A percentile compares a stretch with the other conserved stretches of the same genome.
Conservation (phyloP, 352 stramenopile species). For the Aphanomyces cochlioides region DNA sequence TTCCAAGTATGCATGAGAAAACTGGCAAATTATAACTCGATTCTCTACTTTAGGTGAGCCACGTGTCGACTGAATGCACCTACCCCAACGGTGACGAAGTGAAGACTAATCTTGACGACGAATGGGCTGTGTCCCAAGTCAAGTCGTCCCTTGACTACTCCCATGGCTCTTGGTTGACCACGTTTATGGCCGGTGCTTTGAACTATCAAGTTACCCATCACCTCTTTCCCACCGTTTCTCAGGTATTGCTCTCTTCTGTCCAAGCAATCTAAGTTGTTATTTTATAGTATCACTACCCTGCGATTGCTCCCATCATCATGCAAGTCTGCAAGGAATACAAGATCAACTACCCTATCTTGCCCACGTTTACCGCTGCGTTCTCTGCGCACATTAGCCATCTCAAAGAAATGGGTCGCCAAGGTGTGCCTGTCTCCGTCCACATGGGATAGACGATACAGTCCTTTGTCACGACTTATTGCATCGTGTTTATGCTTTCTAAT, state of each 20-base stretch:
- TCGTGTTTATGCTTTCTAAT: too few species aligned
- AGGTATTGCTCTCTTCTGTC: too few species aligned
- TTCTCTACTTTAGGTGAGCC: slow-evolving; percentile 46
- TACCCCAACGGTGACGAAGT: slow-evolving; percentile 74
- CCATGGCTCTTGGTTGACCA: slow-evolving; percentile 71
- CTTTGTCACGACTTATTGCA: background rate
- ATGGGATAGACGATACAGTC: slow-evolving; percentile 67
- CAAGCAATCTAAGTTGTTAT: too few species aligned
- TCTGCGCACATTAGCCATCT: slow-evolving; percentile 86
- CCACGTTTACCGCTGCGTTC: slow-evolving; percentile 75
- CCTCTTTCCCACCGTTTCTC: slow-evolving; percentile 91
- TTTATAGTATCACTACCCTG: slow-evolving; percentile 83
- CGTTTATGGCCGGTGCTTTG: slow-evolving; percentile 93
- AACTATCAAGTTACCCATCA: slow-evolving; percentile 97
- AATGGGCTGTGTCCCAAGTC: slow-evolving; percentile 92
- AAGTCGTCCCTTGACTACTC: slow-evolving; percentile 94
- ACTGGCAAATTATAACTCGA: too few species aligned
- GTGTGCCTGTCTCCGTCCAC: slow-evolving; percentile 72
- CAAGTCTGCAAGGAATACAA: slow-evolving; percentile 92
- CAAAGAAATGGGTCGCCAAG: slow-evolving; percentile 82
- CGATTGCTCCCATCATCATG: slow-evolving; percentile 91
- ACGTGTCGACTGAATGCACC: slow-evolving; percentile 87
- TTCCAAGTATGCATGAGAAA: slow-evolving; percentile 62
- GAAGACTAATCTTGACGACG: slow-evolving; percentile 64
- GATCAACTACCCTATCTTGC: slow-evolving; percentile 88